phyloP scores from a whole-genome alignment of 176 grass and related monocot species.

The Zea luxurians region DNA sequence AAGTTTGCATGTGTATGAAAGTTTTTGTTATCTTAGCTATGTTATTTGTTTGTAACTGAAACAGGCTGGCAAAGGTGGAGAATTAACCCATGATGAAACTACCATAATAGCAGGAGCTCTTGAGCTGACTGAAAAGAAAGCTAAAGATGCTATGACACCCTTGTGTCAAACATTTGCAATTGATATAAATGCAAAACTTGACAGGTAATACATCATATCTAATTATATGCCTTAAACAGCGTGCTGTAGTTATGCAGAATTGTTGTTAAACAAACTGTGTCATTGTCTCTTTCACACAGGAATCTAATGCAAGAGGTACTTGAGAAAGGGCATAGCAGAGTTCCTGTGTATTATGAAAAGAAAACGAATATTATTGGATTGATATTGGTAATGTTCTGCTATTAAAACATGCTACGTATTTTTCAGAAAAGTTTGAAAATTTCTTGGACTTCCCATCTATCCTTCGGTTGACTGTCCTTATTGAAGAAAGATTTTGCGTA shows the following conservation, averaged over 20 bases:
- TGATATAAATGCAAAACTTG: conserved; percentile 85
- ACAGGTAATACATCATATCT: conserved; percentile 51
- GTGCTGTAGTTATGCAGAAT: not conserved
- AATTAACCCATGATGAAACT: conserved; percentile 96
- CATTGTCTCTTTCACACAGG: conserved; percentile 38
- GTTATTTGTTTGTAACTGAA: conserved; percentile 21
- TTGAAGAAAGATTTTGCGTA: not conserved
- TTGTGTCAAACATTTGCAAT: conserved; percentile 78
- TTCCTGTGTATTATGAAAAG: conserved; percentile 86
- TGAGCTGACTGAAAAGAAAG: conserved; percentile 86
- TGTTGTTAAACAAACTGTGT: not conserved
- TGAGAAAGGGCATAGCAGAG: conserved; percentile 88
- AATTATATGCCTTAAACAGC: not conserved
- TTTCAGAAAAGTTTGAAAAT: not conserved
- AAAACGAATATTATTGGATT: conserved; percentile 92
- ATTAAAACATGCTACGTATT: conserved; percentile 8
- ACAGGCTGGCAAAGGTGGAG: conserved; percentile 96
- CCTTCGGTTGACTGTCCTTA: not conserved
- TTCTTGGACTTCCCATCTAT: not conserved
- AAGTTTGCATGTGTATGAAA: not conserved
- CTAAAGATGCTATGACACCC: conserved; percentile 81
- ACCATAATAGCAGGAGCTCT: conserved; percentile 97
- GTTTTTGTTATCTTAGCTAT: not conserved
- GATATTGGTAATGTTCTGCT: conserved; percentile 61
- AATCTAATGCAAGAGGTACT: conserved; percentile 69